Base-by-base conservation (phyloP, 495 filamentous ascomycete species). In the Daldinia concentrica region DNA sequence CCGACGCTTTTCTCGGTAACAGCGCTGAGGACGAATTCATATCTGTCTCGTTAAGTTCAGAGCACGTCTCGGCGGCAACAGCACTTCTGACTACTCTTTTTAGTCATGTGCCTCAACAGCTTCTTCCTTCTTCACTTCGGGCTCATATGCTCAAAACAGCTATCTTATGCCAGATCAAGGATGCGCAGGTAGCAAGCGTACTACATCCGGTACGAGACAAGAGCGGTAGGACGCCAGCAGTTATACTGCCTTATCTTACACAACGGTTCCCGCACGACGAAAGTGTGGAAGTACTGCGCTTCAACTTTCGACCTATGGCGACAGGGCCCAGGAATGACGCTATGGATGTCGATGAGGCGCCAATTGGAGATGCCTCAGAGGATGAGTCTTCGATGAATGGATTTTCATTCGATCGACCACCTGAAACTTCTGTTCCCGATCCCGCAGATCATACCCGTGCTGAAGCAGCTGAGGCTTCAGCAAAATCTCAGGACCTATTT, bases 231-330 rank as follows among this genome's bases (percentile, higher is more conserved):
- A 83, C 83, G 41, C 85, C 86, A 62, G 82, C 88, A 14, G 93
- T 91, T 72, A 90, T 97, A 54, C 79, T 98, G 29, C 93, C 93
- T 6, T 90, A 95, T 68, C 80, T 97, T 27, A 86, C 86, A 26
- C 82, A 87, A 60, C 81, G 81, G 48, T 90, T 88, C 73, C 81
- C 88, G 0, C 79, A 82, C 32, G 84, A 88, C 50, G 79, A 87
- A 62, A 86, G 85, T 17, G 90, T 95, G 0, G 93, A 97, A 78
- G 84, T 87, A 17, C 69, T 97, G 59, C 74, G 83, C 50, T 80
- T 79, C 48, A 84, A 83, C 62, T 80, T 97, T 6, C 82, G 89
- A 32, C 90, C 91, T 0, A 83, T 89, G 9, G 66, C 62, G 32
- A 76, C 76, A n/a, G 74, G 71, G 6, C 51, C 36, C 6, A 58